phyloP scores from a whole-genome alignment of 768 basidiomycete species.

The Lactarius evosmus region DNA sequence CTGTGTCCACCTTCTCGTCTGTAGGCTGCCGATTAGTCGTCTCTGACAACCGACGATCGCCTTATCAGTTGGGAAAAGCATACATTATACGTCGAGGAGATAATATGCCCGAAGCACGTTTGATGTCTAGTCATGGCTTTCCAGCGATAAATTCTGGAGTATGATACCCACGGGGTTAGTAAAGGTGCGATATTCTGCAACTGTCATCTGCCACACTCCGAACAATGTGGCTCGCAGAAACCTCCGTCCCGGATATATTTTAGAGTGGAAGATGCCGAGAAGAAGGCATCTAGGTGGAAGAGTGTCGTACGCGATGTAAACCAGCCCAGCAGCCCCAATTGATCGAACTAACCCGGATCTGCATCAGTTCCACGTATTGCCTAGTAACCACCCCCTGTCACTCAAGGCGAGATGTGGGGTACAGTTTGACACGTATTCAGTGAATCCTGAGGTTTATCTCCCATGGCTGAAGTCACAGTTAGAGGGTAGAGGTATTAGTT shows the following conservation, averaged over 20 bases:
- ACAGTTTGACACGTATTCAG: slow-evolving; percentile 45
- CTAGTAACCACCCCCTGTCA: slow-evolving; percentile 36
- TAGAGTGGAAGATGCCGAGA: slow-evolving; percentile 26
- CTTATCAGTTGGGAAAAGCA: slow-evolving; percentile 39
- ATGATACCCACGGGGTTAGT: slow-evolving; percentile 45
- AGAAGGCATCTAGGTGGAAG: slow-evolving; percentile 40
- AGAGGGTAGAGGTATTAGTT: slow-evolving; percentile 39
- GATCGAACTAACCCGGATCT: background rate
- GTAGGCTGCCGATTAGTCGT: slow-evolving; percentile 49
- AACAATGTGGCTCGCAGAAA: slow-evolving; percentile 31
- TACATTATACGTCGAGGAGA: slow-evolving; percentile 40
- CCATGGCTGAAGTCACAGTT: slow-evolving; percentile 46
- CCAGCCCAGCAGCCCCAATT: background rate
- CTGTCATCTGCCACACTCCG: background rate
- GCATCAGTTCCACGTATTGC: slow-evolving; percentile 29
- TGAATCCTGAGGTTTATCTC: slow-evolving; percentile 51
- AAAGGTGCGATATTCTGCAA: slow-evolving; percentile 33
- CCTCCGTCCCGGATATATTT: slow-evolving; percentile 40
- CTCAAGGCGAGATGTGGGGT: slow-evolving; percentile 38
- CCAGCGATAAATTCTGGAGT: slow-evolving; percentile 46
- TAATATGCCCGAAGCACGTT: background rate
- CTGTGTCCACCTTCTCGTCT: background rate
- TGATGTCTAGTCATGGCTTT: background rate
- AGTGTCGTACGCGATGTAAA: slow-evolving; percentile 41
- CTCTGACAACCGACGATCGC: slow-evolving; percentile 37